Evolutionary conservation across 1,284 basidiomycete species (phyloP), one percentile per base, ranked within the genome.

Genomic region (Heterobasidion occidentale): DNA sequence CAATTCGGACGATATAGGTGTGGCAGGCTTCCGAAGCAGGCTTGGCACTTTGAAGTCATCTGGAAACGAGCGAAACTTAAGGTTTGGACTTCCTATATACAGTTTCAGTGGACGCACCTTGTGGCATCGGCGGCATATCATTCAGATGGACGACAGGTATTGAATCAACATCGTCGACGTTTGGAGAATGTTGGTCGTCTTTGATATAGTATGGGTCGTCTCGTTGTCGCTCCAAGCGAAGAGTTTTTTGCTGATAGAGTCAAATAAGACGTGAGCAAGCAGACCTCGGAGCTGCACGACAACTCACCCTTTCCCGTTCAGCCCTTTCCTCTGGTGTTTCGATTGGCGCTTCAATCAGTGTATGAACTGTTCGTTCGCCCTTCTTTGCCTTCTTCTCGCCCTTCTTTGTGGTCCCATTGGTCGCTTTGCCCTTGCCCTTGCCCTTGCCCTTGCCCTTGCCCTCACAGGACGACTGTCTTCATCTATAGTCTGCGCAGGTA

Each of bases 161-260:
- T 5, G 82, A 78, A 63, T 94, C 92, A 12, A 96, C 65, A 65
- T 94, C 90, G 33, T 85, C 79, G 49, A 72, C 66, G 36, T 53
- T 46, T 5, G 45, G 47, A 19, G 54, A 46, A 44, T 59, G 51
- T 35, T 79, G 73, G 60, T 68, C 72, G 55, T 83, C 81, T 56
- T 83, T 77, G 59, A 95, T 86, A 67, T 95, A 95, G 71, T 92
- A 95, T 9, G 93, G 93, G 68, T 95, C 92, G 61, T 92, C 89
- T 52, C 80, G 80, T 61, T 85, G 75, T 62, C 86, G 81, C 59
- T 88, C 90, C 52, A 85, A 70, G 46, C 90, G 77, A 61, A 88
- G 90, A 19, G 83, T 84, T 66, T 83, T 86, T 52, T 84, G 76
- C 92, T 94, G 63, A 17, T 59, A 53, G 38, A 57, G 46, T 6